A percentile compares a stretch with the other conserved stretches of the same genome.
phyloP scores from a whole-genome alignment of 305 asterid genomes.

The Coffea humblotiana region DNA sequence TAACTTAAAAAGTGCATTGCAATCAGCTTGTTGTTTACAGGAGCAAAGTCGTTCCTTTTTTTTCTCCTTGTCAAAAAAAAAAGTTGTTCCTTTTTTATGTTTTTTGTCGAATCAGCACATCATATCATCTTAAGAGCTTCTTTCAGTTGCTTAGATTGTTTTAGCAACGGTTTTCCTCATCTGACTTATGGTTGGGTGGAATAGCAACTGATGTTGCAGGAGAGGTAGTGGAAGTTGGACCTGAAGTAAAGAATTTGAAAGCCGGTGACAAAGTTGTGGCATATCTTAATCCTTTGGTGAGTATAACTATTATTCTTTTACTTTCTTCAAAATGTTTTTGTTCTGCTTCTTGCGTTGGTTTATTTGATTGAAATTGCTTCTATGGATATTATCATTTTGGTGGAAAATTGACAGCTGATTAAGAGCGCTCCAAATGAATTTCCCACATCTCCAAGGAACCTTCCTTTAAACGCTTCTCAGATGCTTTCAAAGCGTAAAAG shows the following conservation, averaged over 20 bases:
- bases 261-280: slow-evolving; percentile 78
- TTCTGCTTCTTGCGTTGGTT: too few species aligned
- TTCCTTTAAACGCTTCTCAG: neutral
- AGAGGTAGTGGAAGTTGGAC: slow-evolving; percentile 69
- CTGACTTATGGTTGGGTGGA: slow-evolving; percentile 16
- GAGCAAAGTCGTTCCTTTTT: neutral
- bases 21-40: neutral
- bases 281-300: slow-evolving; percentile 34
- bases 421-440: neutral
- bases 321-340: neutral
- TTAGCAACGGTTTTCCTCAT: neutral
- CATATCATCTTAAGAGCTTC: neutral
- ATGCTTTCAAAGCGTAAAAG: neutral
- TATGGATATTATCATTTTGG: neutral
- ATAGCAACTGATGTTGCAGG: slow-evolving; percentile 74
- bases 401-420: neutral
- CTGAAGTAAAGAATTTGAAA: slow-evolving; percentile 59
- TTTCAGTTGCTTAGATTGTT: neutral
- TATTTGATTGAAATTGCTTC: neutral
- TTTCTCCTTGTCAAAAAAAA: neutral
- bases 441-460: neutral
- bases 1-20: neutral
- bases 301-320: slow-evolving; percentile 15
- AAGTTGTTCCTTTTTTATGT: neutral
- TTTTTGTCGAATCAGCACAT: neutral